Evolutionary conservation across 2,329 filamentous ascomycete genomes (phyloP).

Genomic region (Monosporascus sp.): DNA sequence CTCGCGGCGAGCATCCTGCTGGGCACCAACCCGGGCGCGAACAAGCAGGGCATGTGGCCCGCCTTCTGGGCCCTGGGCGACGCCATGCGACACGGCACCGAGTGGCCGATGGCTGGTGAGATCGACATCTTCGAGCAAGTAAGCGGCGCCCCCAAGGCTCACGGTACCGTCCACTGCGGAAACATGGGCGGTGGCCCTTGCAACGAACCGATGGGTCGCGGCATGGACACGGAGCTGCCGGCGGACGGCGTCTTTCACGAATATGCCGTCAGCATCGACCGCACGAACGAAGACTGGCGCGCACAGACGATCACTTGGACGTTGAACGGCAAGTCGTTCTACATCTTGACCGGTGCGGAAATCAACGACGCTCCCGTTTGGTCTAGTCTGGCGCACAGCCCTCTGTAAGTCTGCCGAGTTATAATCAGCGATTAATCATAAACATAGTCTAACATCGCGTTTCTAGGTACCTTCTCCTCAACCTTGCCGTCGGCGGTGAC

Average conservation of each 20-base stretch:
- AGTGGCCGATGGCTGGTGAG: slow-evolving; percentile 51
- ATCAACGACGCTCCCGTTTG: slow-evolving; percentile 43
- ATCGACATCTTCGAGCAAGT: slow-evolving; percentile 54
- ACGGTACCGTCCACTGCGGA: slow-evolving; percentile 50
- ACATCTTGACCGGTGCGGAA: slow-evolving; percentile 37
- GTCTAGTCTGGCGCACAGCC: slow-evolving; percentile 43
- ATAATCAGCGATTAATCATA: neutral
- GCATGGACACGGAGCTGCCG: slow-evolving; percentile 29
- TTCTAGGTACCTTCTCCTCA: slow-evolving; percentile 42
- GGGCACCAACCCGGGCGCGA: slow-evolving; percentile 31
- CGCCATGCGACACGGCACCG: slow-evolving; percentile 38
- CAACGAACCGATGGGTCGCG: slow-evolving; percentile 44
- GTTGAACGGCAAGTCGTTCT: slow-evolving; percentile 39
- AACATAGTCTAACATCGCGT: neutral
- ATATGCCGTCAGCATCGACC: slow-evolving; percentile 47
- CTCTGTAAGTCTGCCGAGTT: slow-evolving; percentile 29
- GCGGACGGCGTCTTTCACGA: slow-evolving; percentile 39
- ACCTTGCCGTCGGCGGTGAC: slow-evolving; percentile 50
- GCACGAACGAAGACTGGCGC: slow-evolving; percentile 38
- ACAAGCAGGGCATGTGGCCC: slow-evolving; percentile 53
- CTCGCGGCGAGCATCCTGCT: slow-evolving; percentile 43
- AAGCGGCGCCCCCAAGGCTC: slow-evolving; percentile 41
- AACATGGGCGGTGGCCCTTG: slow-evolving; percentile 40
- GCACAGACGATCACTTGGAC: slow-evolving; percentile 48
- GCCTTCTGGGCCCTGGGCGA: slow-evolving; percentile 55